These are phyloP conservation scores for Inonotus hispidus DNA, from an alignment of 1,284 basidiomycete genomes.

Conservation along the genomic window DNA sequence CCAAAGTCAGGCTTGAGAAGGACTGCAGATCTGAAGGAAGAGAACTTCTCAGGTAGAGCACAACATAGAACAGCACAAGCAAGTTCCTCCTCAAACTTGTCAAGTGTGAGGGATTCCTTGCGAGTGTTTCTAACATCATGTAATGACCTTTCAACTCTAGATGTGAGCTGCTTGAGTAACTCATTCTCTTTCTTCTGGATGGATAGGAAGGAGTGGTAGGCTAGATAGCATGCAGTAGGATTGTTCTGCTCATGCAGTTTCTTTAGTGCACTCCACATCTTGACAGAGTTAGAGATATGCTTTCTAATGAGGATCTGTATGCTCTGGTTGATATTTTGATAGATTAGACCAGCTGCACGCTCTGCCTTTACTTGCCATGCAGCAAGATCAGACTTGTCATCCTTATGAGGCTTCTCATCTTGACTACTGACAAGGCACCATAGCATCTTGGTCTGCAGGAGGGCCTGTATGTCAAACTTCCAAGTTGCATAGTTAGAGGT, in stretches of 20 bases:
- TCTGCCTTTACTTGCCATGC: neutral
- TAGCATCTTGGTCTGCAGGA: neutral
- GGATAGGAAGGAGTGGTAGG: neutral
- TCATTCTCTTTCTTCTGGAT: neutral
- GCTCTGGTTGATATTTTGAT: neutral
- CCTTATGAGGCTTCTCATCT: neutral
- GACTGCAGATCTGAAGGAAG: no score
- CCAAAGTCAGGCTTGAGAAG: no score
- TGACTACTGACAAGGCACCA: neutral
- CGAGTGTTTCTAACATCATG: no score
- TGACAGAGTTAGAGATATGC: neutral
- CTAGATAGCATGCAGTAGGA: neutral
- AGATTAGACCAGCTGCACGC: neutral
- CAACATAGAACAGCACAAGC: no score
- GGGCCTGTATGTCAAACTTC: no score
- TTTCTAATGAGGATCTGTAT: neutral
- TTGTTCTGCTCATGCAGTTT: neutral
- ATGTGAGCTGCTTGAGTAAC: no score
- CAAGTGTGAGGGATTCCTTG: no score
- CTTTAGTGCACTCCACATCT: neutral
- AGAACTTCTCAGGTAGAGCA: no score
- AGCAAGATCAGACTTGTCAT: no score
- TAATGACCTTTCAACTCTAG: no score
- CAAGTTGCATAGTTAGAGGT: no score
- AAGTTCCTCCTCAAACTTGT: no score